Evolutionary conservation across 108 stramenopile genomes (phyloP), one percentile per base, ranked within the genome.

Genomic region (Conticribra guillardii): DNA sequence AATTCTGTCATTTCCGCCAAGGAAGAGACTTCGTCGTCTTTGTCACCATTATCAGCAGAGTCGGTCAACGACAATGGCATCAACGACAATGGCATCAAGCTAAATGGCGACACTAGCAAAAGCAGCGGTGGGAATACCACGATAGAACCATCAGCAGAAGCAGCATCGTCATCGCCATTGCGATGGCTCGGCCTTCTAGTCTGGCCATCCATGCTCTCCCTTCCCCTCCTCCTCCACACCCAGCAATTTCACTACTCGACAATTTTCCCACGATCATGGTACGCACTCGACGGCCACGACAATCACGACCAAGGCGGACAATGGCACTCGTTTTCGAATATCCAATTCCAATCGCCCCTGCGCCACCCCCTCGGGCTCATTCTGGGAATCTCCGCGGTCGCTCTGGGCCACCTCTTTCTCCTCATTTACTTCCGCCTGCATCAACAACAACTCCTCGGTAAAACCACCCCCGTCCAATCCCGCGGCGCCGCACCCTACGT

Each of bases 341-440:
- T 1, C 37, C 30, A 4, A 11, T 27, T 45, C 16, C 45, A 32
- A 83, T 81, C 26, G 84, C 54, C 48, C 3, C 50, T 67, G 30
- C 77, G 77, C 8, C 74, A 95, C 53, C 95, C 95, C 17, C 71
- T 96, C 57, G 95, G 95, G 22, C 66, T 96, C 50, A 72, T 41
- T 19, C 57, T 96, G 59, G 96, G 96, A 44, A 80, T 96, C 45
- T 52, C 85, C 1, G 88, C 93, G 11, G 96, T 96, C 1, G 88
- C 82, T 5, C 76, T 96, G 4, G 94, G 93, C 14, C 93, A 96
- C 64, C 9, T 88, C 8, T 87, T 87, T 57, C 63, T 91, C 19
- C 67, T 95, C 32, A 8, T 79, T 31, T 82, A 87, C 50, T 93
- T 93, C 59, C 90, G 82, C 61, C 27, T 67, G 46, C 72, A 64